Conservation (phyloP, 1,284 basidiomycete species). For the Puccinia polysora region DNA sequence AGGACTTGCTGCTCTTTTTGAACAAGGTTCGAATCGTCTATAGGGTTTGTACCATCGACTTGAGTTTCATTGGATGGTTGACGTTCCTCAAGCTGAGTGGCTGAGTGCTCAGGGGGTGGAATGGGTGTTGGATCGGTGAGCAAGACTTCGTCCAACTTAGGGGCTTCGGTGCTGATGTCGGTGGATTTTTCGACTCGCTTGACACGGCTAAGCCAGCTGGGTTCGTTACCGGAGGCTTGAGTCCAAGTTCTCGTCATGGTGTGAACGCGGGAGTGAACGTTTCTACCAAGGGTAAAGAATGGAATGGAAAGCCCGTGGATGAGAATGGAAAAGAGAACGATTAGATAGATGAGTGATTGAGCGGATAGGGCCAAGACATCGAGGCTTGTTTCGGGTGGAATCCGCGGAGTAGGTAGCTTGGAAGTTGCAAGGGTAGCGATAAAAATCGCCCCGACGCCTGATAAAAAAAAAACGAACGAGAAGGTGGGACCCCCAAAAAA, state of each 20-base stretch:
- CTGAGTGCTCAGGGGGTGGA: background rate
- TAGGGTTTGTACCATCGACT: no score
- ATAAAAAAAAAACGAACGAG: slow-evolving; percentile 44
- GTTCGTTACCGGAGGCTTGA: slow-evolving; percentile 53
- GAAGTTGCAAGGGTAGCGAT: slow-evolving; percentile 72
- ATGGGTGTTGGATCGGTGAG: background rate
- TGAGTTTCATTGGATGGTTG: no score
- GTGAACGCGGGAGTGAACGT: slow-evolving; percentile 78
- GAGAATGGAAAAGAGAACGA: slow-evolving; percentile 80
- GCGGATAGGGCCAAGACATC: slow-evolving; percentile 69
- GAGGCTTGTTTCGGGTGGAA: slow-evolving; percentile 62
- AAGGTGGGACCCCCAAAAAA: background rate
- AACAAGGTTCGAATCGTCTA: no score
- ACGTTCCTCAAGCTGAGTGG: no score
- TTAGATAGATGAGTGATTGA: slow-evolving; percentile 82
- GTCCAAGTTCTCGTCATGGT: slow-evolving; percentile 73
- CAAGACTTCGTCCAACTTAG: background rate
- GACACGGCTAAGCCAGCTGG: slow-evolving; percentile 12
- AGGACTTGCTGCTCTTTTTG: no score
- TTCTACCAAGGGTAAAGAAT: slow-evolving; percentile 76
- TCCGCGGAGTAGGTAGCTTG: slow-evolving; percentile 61
- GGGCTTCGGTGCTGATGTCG: background rate
- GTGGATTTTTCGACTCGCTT: background rate
- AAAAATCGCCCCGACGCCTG: slow-evolving; percentile 65
- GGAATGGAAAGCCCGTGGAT: slow-evolving; percentile 80